phyloP scores from a whole-genome alignment of 164 flowering plant species.

The Vitis riparia region DNA sequence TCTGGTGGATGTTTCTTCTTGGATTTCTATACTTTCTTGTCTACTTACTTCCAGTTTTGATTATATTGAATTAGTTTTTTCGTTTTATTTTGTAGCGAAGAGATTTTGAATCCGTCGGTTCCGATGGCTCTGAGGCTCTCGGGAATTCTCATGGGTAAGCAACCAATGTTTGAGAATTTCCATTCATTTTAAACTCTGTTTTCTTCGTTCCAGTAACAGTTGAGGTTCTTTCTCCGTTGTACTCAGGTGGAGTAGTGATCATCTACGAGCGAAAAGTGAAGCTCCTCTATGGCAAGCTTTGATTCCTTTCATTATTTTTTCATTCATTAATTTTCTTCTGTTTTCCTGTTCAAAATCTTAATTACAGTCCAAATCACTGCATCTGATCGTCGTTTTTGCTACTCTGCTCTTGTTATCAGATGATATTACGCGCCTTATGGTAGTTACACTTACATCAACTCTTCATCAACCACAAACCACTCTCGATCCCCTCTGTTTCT shows the following conservation, averaged over 20 bases:
- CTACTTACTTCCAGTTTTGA: not conserved
- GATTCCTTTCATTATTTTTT: not conserved
- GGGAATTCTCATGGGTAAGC: slow-evolving; percentile 92
- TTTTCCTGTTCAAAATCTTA: not conserved
- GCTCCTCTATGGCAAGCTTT: slow-evolving; percentile 66
- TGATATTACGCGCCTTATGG: slow-evolving; percentile 82
- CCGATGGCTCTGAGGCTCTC: slow-evolving; percentile 96
- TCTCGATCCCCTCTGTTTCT: not conserved
- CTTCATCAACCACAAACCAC: not conserved
- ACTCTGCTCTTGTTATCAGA: slow-evolving; percentile 40
- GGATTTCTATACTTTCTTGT: not conserved
- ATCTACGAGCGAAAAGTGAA: slow-evolving; percentile 90
- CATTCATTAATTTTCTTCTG: not conserved
- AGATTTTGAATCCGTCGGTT: slow-evolving; percentile 85
- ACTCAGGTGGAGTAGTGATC: slow-evolving; percentile 86
- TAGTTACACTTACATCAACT: slow-evolving; percentile 12
- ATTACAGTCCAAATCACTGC: not conserved
- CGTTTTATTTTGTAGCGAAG: slow-evolving; percentile 56
- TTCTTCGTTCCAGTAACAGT: not conserved
- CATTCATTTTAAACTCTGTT: not conserved
- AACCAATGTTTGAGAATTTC: not conserved
- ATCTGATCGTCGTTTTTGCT: slow-evolving; percentile 4
- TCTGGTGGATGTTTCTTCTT: slow-evolving; percentile 52
- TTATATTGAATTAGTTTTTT: not conserved
- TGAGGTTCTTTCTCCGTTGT: not conserved